These are phyloP conservation scores for Lactarius akahatsu DNA, from an alignment of 768 basidiomycete genomes.

Conservation along the genomic window DNA sequence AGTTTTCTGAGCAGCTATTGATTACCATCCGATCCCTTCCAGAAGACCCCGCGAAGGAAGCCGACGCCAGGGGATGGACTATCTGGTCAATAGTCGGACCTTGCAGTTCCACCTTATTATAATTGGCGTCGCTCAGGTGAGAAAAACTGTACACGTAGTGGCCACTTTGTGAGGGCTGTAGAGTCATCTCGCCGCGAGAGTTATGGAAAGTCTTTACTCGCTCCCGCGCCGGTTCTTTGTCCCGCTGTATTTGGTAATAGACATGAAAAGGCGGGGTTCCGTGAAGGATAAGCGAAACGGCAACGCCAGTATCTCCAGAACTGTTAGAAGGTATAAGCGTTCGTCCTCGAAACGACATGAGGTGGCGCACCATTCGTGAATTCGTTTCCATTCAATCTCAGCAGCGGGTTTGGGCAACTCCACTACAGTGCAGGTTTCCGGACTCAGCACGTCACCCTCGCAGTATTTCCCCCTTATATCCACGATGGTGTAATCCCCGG, in stretches of 20 bases:
- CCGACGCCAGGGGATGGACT: conserved; percentile 85
- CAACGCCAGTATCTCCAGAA: conserved; percentile 89
- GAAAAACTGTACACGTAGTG: conserved; percentile 83
- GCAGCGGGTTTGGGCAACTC: conserved; percentile 77
- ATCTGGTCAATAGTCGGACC: conserved; percentile 82
- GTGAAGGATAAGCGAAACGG: conserved; percentile 79
- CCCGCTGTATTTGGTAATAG: conserved; percentile 70
- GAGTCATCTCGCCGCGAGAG: conserved; percentile 76
- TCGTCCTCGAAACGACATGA: neutral
- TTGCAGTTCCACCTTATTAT: conserved; percentile 69
- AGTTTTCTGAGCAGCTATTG: conserved; percentile 77
- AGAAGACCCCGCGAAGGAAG: conserved; percentile 55
- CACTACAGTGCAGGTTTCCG: conserved; percentile 74
- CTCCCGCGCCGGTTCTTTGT: conserved; percentile 63
- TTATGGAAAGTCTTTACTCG: conserved; percentile 56
- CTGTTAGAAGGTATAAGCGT: conserved; percentile 39
- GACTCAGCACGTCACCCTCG: conserved; percentile 78
- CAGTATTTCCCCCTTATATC: conserved; percentile 79
- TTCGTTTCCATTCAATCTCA: conserved; percentile 84
- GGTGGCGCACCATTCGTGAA: conserved; percentile 77
- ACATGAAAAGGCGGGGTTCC: conserved; percentile 90
- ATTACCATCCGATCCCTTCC: conserved; percentile 53
- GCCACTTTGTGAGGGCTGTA: conserved; percentile 87
- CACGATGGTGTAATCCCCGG: conserved; percentile 76
- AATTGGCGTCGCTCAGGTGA: conserved; percentile 80